phyloP scores from a whole-genome alignment of 2,329 filamentous ascomycete species.

The Epichloe glyceriae region DNA sequence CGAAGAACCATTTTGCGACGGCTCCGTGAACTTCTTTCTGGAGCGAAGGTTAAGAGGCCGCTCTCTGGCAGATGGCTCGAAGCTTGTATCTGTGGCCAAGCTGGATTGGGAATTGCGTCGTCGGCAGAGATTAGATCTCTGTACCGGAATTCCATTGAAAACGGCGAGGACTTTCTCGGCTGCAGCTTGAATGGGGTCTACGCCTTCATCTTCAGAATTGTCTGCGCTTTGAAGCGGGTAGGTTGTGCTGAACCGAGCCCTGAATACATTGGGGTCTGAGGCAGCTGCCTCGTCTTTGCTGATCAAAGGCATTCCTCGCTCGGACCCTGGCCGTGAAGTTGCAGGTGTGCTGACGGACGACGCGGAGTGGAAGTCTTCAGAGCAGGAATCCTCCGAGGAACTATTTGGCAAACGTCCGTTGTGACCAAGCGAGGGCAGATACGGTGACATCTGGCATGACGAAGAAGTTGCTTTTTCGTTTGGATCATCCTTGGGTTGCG shows the following conservation, averaged over 20 bases:
- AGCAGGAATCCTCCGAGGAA: constrained; percentile 25
- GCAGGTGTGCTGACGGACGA: constrained; percentile 26
- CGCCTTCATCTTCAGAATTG: constrained; percentile 5
- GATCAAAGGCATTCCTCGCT: constrained; percentile 17
- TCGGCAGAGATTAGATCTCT: constrained; percentile 5
- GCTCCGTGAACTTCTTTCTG: constrained; percentile 9
- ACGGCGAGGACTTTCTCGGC: constrained; percentile 10
- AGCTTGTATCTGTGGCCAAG: constrained; percentile 10
- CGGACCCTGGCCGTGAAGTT: constrained; percentile 28
- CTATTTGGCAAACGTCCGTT: constrained; percentile 9
- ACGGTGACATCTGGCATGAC: background rate
- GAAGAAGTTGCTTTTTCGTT: background rate
- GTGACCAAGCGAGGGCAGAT: background rate
- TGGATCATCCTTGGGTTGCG: background rate
- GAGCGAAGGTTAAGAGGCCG: constrained; percentile 20
- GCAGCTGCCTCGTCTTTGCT: constrained; percentile 2
- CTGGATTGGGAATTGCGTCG: constrained; percentile 9
- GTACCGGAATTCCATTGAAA: constrained; percentile 10
- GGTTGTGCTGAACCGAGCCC: background rate
- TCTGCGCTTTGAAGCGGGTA: constrained; percentile 2
- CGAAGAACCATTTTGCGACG: background rate
- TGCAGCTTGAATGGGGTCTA: constrained; percentile 8
- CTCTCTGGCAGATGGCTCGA: constrained; percentile 25
- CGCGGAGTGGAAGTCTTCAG: constrained; percentile 23
- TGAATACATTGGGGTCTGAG: constrained; percentile 1